Evolutionary conservation across 2,329 filamentous ascomycete genomes (phyloP).

Genomic region (Fusarium acutatum): DNA sequence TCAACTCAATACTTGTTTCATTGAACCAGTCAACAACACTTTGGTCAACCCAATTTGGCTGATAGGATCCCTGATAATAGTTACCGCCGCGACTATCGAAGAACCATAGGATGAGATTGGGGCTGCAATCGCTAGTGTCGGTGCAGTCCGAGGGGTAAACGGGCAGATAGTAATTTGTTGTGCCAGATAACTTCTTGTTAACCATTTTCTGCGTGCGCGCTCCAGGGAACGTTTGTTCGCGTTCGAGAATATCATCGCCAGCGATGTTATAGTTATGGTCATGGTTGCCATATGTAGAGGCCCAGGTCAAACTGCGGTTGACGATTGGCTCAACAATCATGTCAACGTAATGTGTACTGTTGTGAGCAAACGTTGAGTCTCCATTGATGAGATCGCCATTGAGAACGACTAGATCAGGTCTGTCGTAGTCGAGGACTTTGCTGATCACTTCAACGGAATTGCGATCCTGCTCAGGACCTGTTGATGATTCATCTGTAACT

Average conservation of each 20-base stretch:
- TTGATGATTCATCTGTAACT: slow-evolving; percentile 20
- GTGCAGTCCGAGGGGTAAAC: slow-evolving; percentile 52
- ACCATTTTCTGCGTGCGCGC: slow-evolving; percentile 54
- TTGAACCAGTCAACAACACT: slow-evolving; percentile 57
- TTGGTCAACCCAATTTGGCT: slow-evolving; percentile 54
- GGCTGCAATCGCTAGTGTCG: slow-evolving; percentile 43
- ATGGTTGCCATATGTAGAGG: slow-evolving; percentile 77
- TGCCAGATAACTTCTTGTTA: slow-evolving; percentile 45
- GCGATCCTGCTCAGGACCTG: slow-evolving; percentile 60
- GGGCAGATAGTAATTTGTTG: slow-evolving; percentile 59
- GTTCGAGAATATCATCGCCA: slow-evolving; percentile 52
- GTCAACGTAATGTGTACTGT: slow-evolving; percentile 66
- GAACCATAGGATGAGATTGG: slow-evolving; percentile 71
- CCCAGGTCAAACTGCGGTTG: slow-evolving; percentile 65
- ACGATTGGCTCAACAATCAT: slow-evolving; percentile 67
- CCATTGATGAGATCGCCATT: slow-evolving; percentile 79
- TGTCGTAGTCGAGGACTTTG: slow-evolving; percentile 64
- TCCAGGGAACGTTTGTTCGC: slow-evolving; percentile 51
- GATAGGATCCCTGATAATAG: slow-evolving; percentile 52
- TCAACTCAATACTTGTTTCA: slow-evolving; percentile 38
- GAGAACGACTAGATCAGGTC: slow-evolving; percentile 68
- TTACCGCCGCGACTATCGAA: slow-evolving; percentile 72
- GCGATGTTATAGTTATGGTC: slow-evolving; percentile 69
- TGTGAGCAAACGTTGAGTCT: slow-evolving; percentile 65
- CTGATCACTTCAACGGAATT: slow-evolving; percentile 66